These are phyloP conservation scores for Hemisphaericaspora nanyangensis DNA, from an alignment of 805 yeast genomes.

Conservation along the genomic window DNA sequence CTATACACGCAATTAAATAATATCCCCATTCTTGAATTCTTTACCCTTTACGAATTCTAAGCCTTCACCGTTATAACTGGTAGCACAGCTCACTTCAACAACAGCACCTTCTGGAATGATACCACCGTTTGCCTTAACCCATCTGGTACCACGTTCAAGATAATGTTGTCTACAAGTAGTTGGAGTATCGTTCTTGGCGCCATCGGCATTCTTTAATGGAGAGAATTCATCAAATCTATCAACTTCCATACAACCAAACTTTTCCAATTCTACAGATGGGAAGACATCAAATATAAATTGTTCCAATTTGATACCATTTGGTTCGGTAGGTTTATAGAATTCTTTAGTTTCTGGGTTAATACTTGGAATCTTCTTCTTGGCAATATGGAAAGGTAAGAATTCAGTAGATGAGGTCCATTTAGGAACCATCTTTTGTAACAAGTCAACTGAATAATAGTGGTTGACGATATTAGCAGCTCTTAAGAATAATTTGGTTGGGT, in stretches of 20 bases:
- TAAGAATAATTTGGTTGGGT: conserved; percentile 51
- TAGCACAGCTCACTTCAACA: conserved; percentile 74
- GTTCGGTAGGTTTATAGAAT: conserved; percentile 57
- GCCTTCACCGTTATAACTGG: conserved; percentile 77
- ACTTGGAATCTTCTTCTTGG: conserved; percentile 78
- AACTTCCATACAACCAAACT: conserved; percentile 92
- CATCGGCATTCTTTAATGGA: conserved; percentile 89
- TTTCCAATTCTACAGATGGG: conserved; percentile 62
- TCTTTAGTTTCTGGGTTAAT: conserved; percentile 47
- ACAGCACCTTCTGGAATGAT: conserved; percentile 39
- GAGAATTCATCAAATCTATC: conserved; percentile 82
- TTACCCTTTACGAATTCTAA: conserved; percentile 53
- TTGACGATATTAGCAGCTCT: conserved; percentile 97
- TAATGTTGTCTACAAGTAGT: conserved; percentile 69
- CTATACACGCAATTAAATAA: conserved; percentile 10
- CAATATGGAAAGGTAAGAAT: conserved; percentile 88
- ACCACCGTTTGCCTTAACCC: conserved; percentile 77
- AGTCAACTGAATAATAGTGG: conserved; percentile 86
- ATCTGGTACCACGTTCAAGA: conserved; percentile 62
- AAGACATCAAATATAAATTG: conserved; percentile 97
- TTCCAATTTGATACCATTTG: conserved; percentile 92
- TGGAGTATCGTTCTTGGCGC: conserved; percentile 80
- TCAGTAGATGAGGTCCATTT: conserved; percentile 66
- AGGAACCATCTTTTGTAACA: conserved; percentile 56
- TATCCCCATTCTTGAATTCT: conserved; percentile 30